A percentile compares a stretch with the other conserved stretches of the same genome.
Conservation (phyloP, 2,329 filamentous ascomycete genomes). For the Plectosphaerella cucumerina region DNA sequence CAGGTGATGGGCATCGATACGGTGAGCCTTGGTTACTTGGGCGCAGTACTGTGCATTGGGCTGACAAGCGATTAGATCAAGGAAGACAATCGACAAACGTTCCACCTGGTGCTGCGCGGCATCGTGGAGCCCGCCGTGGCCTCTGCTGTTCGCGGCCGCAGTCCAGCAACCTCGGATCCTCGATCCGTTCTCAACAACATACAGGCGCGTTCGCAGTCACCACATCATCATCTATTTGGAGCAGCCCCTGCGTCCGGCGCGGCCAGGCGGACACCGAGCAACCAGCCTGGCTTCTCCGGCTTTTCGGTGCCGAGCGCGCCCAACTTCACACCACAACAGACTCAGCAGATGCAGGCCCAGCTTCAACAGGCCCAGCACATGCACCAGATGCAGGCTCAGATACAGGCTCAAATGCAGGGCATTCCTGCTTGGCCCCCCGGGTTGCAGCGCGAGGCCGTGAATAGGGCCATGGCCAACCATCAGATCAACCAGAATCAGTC, state of each 20-base stretch:
- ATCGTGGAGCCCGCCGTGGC: conserved; percentile 19
- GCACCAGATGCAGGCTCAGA: conserved; percentile 19
- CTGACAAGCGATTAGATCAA: background rate
- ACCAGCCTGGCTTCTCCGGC: conserved; percentile 4
- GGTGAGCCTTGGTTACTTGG: conserved; percentile 28
- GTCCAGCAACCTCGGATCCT: conserved; percentile 22
- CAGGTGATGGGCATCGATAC: conserved; percentile 53
- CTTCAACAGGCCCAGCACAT: conserved; percentile 27
- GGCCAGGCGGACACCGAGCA: conserved; percentile 2
- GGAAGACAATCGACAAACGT: conserved; percentile 39
- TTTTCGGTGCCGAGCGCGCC: conserved; percentile 3
- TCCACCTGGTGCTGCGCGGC: conserved; percentile 50
- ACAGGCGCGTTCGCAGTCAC: conserved; percentile 17
- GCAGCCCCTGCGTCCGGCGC: conserved; percentile 1
- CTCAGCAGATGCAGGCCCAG: conserved; percentile 17
- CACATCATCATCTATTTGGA: conserved; percentile 5
- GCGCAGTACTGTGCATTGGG: background rate
- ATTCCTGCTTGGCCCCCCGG: conserved; percentile 42
- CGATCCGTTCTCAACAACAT: conserved; percentile 15
- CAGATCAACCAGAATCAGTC: conserved; percentile 40
- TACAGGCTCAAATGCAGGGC: conserved; percentile 27
- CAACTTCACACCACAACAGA: conserved; percentile 11
- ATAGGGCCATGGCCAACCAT: conserved; percentile 35
- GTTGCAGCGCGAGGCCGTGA: conserved; percentile 41
- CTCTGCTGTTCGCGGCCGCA: conserved; percentile 14